Conservation (phyloP, 139 green algal genomes). For the Coelastrella sp. region DNA sequence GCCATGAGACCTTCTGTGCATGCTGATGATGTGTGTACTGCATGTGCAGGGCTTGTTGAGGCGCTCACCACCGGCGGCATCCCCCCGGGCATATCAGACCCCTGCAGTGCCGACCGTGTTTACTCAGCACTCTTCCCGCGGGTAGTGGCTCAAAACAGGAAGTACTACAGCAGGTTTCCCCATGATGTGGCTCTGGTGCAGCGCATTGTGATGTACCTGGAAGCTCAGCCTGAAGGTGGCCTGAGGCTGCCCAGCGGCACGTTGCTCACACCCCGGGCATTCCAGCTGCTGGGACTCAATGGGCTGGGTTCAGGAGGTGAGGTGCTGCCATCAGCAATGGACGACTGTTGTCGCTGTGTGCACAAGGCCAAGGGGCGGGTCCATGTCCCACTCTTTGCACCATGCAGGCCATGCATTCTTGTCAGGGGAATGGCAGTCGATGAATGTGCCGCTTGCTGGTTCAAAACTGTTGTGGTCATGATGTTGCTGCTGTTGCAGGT, state of each 20-base stretch:
- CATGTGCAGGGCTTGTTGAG: conserved; percentile 66
- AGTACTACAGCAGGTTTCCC: conserved; percentile 88
- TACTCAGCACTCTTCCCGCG: conserved; percentile 75
- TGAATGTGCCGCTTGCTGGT: background rate
- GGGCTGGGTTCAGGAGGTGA: conserved; percentile 47
- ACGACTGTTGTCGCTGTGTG: no score
- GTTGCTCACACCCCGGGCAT: conserved; percentile 72
- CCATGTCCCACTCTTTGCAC: no score
- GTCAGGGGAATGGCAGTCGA: no score
- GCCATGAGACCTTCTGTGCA: background rate
- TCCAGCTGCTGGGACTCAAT: conserved; percentile 86
- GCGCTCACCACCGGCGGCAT: conserved; percentile 86
- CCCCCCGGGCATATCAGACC: conserved; percentile 69
- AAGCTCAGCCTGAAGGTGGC: conserved; percentile 63
- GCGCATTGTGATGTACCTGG: conserved; percentile 81
- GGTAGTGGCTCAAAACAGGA: conserved; percentile 81
- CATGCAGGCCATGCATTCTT: no score
- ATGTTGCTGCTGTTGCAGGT: conserved; percentile 37
- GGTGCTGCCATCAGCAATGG: no score
- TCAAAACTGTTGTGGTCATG: background rate
- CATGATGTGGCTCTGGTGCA: conserved; percentile 62
- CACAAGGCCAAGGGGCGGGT: no score
- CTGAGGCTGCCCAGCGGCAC: conserved; percentile 74
- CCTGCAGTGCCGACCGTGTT: conserved; percentile 73
- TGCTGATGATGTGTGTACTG: background rate